Percentiles rank a stretch among this genome's conserved stretches.
Evolutionary conservation across 305 asterid species (phyloP).

Genomic region (Rubia peregrina): DNA sequence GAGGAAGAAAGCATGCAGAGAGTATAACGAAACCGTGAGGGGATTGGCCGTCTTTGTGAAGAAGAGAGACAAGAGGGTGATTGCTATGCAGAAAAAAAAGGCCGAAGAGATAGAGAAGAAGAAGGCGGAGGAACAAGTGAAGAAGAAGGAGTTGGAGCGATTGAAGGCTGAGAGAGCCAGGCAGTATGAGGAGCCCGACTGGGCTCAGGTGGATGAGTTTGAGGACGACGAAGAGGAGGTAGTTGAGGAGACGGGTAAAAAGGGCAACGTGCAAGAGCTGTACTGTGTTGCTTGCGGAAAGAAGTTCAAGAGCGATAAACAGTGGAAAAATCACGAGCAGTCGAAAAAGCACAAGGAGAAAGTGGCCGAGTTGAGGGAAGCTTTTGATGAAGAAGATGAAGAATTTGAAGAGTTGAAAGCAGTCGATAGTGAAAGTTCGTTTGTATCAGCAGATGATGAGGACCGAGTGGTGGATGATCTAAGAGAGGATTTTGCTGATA

Average conservation of each 20-base stretch:
- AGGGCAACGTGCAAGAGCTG: constrained; percentile 37
- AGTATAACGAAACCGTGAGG: constrained; percentile 86
- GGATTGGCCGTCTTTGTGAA: constrained; percentile 84
- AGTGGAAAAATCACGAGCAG: constrained; percentile 97
- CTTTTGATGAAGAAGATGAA: constrained; percentile 61
- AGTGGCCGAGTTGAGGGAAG: constrained; percentile 65
- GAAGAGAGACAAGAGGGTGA: constrained; percentile 89
- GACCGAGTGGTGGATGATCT: constrained; percentile 30
- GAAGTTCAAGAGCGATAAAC: constrained; percentile 93
- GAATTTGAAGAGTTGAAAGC: constrained; percentile 35
- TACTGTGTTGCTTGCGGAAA: constrained; percentile 88
- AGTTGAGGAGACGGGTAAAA: constrained; percentile 38
- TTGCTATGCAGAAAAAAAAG: constrained; percentile 86
- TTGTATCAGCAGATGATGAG: constrained; percentile 50
- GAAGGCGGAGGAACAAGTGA: constrained; percentile 63
- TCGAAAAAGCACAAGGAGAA: constrained; percentile 94
- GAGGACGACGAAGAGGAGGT: constrained; percentile 56
- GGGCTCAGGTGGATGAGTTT: constrained; percentile 66
- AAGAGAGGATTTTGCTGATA: constrained; percentile 36
- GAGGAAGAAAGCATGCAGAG: constrained; percentile 80
- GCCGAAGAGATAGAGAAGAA: constrained; percentile 76
- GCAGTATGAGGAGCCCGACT: constrained; percentile 71
- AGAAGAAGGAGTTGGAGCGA: constrained; percentile 75
- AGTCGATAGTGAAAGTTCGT: constrained; percentile 29
- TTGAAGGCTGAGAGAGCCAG: constrained; percentile 70